Evolutionary conservation across 2,329 filamentous ascomycete species (phyloP).

Genomic region (Epichloe hybrida): DNA sequence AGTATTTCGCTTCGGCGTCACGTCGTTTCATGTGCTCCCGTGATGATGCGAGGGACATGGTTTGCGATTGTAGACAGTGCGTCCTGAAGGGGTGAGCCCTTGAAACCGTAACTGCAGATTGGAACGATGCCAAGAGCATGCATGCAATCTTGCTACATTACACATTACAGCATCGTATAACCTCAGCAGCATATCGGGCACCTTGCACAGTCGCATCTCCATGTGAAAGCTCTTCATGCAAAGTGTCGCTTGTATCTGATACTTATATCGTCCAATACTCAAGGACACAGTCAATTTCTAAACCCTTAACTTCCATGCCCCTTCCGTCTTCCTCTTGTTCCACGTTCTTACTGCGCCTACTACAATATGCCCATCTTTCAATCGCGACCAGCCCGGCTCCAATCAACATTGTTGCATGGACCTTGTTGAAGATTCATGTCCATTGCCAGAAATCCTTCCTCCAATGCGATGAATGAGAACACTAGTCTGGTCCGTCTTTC

Average conservation of each 20-base stretch:
- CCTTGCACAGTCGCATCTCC: too few relatives aligned
- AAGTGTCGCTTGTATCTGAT: background rate
- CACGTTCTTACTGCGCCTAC: background rate
- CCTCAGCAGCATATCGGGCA: too few relatives aligned
- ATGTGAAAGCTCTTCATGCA: background rate
- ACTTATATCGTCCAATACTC: constrained; percentile 1
- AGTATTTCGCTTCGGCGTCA: too few relatives aligned
- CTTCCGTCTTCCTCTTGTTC: background rate
- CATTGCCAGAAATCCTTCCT: background rate
- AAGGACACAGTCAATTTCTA: constrained; percentile 4
- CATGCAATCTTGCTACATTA: too few relatives aligned
- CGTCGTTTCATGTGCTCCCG: too few relatives aligned
- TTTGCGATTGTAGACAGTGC: too few relatives aligned
- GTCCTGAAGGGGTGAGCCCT: too few relatives aligned
- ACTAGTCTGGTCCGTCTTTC: constrained; percentile 12
- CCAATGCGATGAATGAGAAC: constrained; percentile 2
- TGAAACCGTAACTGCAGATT: too few relatives aligned
- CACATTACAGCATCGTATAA: too few relatives aligned
- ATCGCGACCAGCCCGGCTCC: background rate
- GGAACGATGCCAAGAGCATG: too few relatives aligned
- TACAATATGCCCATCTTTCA: background rate
- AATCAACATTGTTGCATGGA: background rate
- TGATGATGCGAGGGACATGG: too few relatives aligned
- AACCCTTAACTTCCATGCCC: background rate
- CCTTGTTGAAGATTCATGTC: background rate